Evolutionary conservation across 139 green algal species (phyloP), one percentile per base, ranked within the genome.

Genomic region (Penium margaritaceum): DNA sequence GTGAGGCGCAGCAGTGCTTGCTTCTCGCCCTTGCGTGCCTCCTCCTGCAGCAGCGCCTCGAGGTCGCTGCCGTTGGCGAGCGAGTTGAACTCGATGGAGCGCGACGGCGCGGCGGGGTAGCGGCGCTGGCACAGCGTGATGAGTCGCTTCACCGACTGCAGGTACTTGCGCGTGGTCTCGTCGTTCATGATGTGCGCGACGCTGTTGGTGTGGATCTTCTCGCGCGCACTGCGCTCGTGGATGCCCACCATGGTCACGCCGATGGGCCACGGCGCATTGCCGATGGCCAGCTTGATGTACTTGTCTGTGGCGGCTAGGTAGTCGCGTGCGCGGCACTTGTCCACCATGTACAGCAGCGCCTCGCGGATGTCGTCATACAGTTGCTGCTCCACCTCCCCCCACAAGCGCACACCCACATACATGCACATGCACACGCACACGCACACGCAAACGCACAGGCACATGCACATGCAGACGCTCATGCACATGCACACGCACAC

Each of bases 111-210:
- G 7, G 77, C 43, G 1, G 77, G 76, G 36, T 84, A 84, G 12
- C 54, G 81, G 7, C 77, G 27, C 43, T 84, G 77, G 2, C 36
- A 64, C 15, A 83, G 66, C 12, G 76, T 83, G 57, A 83, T 75
- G 2, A 83, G 37, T 19, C 76, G 39, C 68, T 83, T 83, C 30
- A 83, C 70, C 38, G 70, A 83, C 68, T 80, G 70, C 63, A 95
- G 84, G 44, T 89, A 95, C 85, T 99, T 98, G 63, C 94, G 87
- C 2, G 94, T 96, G 2, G 91, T 81, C 84, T 99, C 94, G 55
- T 99, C 94, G 78, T 97, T 97, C 94, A 99, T 99, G 79, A 98
- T 93, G 86, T 99, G 94, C 21, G 94, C 94, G 66, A 91, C 75
- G 30, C 84, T 83, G 67, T 83, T 88, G 60, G 57, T 72, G 68